A percentile compares a stretch with the other conserved stretches of the same genome.
These are phyloP conservation scores for Manihot esculenta DNA, from an alignment of 441 rosid genomes.

Conservation along the genomic window DNA sequence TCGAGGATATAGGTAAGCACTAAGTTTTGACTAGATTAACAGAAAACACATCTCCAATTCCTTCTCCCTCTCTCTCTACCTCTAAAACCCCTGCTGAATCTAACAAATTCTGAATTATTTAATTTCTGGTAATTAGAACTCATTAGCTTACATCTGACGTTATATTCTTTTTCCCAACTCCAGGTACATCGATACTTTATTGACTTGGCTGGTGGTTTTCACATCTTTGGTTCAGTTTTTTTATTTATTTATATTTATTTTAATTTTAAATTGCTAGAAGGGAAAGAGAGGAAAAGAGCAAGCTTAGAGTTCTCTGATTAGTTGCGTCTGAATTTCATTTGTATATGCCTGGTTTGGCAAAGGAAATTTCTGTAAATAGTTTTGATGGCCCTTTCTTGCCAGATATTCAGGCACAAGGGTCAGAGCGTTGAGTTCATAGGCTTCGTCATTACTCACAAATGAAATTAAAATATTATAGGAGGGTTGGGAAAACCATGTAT, in stretches of 20 bases:
- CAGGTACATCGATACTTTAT: constrained; percentile 35
- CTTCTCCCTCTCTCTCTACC: not conserved
- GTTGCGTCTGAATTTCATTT: constrained; percentile 27
- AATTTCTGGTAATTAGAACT: not conserved
- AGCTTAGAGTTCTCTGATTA: constrained; percentile 10
- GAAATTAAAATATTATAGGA: constrained; percentile 8
- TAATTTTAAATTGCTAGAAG: not conserved
- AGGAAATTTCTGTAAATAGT: constrained; percentile 43
- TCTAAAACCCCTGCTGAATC: not conserved
- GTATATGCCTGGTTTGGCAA: constrained; percentile 22
- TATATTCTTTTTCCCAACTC: constrained; percentile 1
- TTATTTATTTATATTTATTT: constrained; percentile 6
- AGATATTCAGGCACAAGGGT: constrained; percentile 18
- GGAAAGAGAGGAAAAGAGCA: not conserved
- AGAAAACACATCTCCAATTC: not conserved
- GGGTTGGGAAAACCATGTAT: not conserved
- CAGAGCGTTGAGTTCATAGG: constrained; percentile 32
- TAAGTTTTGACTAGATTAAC: not conserved
- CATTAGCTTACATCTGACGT: constrained; percentile 6
- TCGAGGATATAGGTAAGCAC: constrained; percentile 25
- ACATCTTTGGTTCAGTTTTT: constrained; percentile 23
- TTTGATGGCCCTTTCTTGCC: constrained; percentile 27
- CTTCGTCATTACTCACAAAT: constrained; percentile 5
- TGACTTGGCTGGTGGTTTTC: constrained; percentile 31
- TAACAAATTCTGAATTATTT: not conserved